phyloP scores from a whole-genome alignment of 257 asterid species.

The Lithospermum erythrorhizon region DNA sequence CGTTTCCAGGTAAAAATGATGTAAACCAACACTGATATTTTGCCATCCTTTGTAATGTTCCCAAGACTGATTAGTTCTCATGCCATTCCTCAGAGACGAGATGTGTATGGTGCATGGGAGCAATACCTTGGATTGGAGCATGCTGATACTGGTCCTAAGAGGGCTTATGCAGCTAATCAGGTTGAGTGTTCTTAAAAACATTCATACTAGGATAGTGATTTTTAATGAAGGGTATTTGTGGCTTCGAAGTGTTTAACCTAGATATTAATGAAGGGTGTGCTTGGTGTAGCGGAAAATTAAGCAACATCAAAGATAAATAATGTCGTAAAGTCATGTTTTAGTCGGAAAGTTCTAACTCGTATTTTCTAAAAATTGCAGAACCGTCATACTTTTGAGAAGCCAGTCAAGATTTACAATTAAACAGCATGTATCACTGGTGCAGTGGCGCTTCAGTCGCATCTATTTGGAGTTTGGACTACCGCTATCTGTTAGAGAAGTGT shows the following conservation, averaged over 20 bases:
- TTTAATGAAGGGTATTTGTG: not conserved
- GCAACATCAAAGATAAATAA: not conserved
- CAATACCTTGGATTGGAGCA: constrained; percentile 80
- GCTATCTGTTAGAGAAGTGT: no score
- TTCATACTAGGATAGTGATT: not conserved
- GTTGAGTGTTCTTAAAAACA: constrained; percentile 17
- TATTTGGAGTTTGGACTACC: not conserved
- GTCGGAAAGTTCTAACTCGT: not conserved
- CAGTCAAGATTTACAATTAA: constrained; percentile 3
- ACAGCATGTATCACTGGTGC: not conserved
- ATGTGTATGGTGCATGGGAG: constrained; percentile 76
- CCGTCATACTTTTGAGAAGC: constrained; percentile 6
- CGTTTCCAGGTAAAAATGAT: constrained; percentile 50
- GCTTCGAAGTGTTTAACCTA: no score
- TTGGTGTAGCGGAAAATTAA: no score
- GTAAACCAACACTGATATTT: not conserved
- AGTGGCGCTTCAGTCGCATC: not conserved
- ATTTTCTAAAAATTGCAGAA: constrained; percentile 1
- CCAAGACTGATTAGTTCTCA: not conserved
- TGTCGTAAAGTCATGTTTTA: not conserved
- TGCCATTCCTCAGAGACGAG: constrained; percentile 39
- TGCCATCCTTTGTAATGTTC: not conserved
- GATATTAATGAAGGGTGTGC: no score
- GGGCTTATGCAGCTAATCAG: constrained; percentile 54
- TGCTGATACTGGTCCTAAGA: constrained; percentile 57